phyloP scores from a whole-genome alignment of 495 filamentous ascomycete genomes.

The Neurospora sp. region DNA sequence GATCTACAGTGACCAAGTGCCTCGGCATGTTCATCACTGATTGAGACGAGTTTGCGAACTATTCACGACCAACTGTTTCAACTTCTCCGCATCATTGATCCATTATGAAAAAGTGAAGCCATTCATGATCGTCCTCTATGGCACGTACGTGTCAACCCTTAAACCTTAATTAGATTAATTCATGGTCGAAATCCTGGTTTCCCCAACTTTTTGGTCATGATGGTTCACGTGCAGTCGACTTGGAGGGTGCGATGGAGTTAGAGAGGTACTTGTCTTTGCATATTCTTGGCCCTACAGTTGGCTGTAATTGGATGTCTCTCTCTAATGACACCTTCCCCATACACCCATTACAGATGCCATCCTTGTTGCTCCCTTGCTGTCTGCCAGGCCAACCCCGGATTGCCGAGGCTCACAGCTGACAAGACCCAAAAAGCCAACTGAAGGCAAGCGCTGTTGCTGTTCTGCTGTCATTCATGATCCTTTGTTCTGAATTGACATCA shows the following conservation, averaged over 20 bases:
- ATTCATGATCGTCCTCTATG: background rate
- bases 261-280: background rate
- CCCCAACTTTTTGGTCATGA: background rate
- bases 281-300: background rate
- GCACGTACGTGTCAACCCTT: background rate
- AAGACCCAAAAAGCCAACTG: background rate
- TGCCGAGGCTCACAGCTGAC: background rate
- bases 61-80: background rate
- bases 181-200: background rate
- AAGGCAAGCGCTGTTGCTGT: background rate
- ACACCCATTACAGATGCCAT: background rate
- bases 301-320: background rate
- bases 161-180: background rate
- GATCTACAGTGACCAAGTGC: background rate
- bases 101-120: background rate
- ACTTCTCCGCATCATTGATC: background rate
- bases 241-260: background rate
- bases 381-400: background rate
- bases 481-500: background rate
- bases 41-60: background rate
- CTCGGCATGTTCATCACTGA: background rate
- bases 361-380: background rate
- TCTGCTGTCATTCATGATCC: background rate
- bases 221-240: background rate
- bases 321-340: background rate